phyloP scores from a whole-genome alignment of 176 grass and related monocot species.

The Guadua angustifolia region DNA sequence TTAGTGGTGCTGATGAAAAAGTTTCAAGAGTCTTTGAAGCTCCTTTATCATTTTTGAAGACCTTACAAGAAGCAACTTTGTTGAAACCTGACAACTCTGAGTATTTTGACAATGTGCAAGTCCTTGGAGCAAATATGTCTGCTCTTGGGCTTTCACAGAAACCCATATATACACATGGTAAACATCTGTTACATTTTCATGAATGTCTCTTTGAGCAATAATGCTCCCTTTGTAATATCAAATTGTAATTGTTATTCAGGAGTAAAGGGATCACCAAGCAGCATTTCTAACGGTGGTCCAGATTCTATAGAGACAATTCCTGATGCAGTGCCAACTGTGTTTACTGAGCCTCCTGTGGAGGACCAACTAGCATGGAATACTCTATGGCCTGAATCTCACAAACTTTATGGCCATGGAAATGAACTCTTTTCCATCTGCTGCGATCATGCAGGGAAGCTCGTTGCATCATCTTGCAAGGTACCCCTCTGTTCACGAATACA shows the following conservation, averaged over 20 bases:
- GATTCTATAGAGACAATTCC: conserved; percentile 91
- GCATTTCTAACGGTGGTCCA: conserved; percentile 55
- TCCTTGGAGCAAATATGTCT: conserved; percentile 99
- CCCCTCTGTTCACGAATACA: no score
- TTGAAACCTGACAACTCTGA: conserved; percentile 61
- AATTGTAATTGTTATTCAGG: conserved; percentile 40
- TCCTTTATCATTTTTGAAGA: conserved; percentile 90
- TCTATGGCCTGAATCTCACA: conserved; percentile 96
- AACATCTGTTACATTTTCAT: conserved; percentile 28
- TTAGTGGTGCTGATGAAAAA: conserved; percentile 98
- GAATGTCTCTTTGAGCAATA: conserved; percentile 15
- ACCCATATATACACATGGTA: conserved; percentile 90
- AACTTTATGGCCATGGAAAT: conserved; percentile 97
- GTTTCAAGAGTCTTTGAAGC: conserved; percentile 94
- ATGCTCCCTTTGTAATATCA: conserved; percentile 16
- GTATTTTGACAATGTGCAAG: conserved; percentile 68
- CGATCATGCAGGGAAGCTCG: conserved; percentile 75
- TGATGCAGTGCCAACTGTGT: conserved; percentile 87
- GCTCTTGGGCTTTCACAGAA: conserved; percentile 98
- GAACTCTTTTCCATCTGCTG: conserved; percentile 86
- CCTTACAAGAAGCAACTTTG: conserved; percentile 70
- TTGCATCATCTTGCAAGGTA: conserved; percentile 98
- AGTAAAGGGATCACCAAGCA: conserved; percentile 52
- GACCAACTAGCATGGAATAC: conserved; percentile 94
- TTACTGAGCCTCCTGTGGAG: conserved; percentile 85